phyloP scores from a whole-genome alignment of 23 red algal genomes.

The Gracilaria gracilis region DNA sequence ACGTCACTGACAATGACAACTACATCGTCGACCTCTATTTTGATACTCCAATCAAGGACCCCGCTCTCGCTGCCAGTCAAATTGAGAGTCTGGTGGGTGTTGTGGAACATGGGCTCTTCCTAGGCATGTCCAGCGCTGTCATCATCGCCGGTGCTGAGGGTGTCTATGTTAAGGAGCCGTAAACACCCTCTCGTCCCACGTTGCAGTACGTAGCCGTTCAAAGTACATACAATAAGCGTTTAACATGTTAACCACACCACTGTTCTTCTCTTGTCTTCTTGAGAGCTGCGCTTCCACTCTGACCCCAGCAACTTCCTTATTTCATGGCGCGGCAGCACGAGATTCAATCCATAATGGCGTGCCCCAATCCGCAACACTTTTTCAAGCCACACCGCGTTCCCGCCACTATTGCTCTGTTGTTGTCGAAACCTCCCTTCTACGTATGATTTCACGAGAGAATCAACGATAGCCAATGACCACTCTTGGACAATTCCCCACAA shows the following conservation, averaged over 20 bases:
- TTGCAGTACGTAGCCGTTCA: not conserved
- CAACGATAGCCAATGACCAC: no score
- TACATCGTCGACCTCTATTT: slow-evolving; percentile 99
- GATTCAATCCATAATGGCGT: no score
- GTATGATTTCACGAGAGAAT: no score
- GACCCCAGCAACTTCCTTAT: no score
- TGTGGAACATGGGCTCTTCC: slow-evolving; percentile 97
- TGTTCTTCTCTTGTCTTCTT: not conserved
- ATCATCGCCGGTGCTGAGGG: slow-evolving; percentile 86
- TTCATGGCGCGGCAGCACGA: no score
- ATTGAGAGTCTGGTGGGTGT: slow-evolving; percentile 88
- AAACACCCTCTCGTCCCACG: not conserved
- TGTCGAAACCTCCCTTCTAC: no score
- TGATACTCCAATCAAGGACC: slow-evolving; percentile 83
- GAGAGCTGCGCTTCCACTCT: no score
- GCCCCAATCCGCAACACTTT: no score
- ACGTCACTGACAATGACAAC: slow-evolving; percentile 99
- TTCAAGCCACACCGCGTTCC: no score
- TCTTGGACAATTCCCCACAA: no score
- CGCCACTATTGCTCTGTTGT: no score
- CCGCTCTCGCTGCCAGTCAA: slow-evolving; percentile 69
- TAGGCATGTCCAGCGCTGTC: slow-evolving; percentile 91
- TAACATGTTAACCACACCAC: not conserved
- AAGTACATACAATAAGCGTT: not conserved
- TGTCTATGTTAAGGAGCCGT: slow-evolving; percentile 80